Base-by-base conservation (phyloP, 192 early-diverging fungal species). In the Coemansia sp. region DNA sequence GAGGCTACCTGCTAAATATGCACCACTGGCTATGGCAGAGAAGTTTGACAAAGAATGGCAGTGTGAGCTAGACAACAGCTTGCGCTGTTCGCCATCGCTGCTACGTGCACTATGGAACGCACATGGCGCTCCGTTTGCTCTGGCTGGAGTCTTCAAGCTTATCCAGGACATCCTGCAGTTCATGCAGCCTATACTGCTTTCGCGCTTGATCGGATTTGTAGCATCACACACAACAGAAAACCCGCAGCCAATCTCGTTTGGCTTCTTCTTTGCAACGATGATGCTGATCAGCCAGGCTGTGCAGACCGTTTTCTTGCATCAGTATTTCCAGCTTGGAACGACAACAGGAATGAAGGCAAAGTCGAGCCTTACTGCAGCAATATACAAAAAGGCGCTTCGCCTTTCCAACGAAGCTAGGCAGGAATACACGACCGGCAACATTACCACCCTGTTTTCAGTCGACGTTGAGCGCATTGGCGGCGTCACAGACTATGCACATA, bases 221-320 rank as follows among this genome's bases (percentile, higher is more conserved):
- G 40, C 57, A 2, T 64, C 67, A 29, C 52, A 70, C 67, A 21
- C 39, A 8, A 71, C 78, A 12, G 70, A 75, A 53, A 42, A 63
- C 7, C 86, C 83, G 10, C 74, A 88, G 46, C 90, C 92, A 7
- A 59, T 89, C 7, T 86, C 89, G n/a, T 65, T 86, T 25, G 96
- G 96, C 20, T 87, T 89, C 64, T 71, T 86, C n/a, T 93, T 95
- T 59, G 93, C 96, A 21, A 51, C 78, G 8, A 61, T 87, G 35
- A 95, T 98, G 93, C 84, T 95, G 30, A 13, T 83, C 20, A 84
- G 87, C 51, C 90, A 90, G 66, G 35, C 92, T 12, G 66, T 81
- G 6, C 93, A 96, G 74, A 92, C 95, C 6, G 70, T 89, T 33
- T 76, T 94, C 13, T 81, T 94, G 30, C 93, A 96, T 65, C 94